A percentile compares a stretch with the other conserved stretches of the same genome.
phyloP scores from a whole-genome alignment of 2,329 filamentous ascomycete genomes.

The Beauveria sp. region DNA sequence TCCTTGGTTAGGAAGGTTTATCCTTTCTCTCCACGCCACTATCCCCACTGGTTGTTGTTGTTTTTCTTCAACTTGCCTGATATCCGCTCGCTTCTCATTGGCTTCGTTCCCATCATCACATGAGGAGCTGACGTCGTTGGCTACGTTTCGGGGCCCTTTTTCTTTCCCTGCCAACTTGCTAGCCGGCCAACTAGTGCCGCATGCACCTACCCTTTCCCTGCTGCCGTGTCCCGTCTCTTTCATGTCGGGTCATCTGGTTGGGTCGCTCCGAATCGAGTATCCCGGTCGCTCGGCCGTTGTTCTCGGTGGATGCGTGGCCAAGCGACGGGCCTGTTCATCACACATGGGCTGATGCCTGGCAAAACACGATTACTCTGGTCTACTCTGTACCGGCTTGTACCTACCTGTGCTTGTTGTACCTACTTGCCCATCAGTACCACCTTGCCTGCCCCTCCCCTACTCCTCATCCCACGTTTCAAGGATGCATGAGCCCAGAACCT shows the following conservation, averaged over 20 bases:
- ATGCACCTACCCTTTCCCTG: not conserved
- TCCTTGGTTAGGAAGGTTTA: not conserved
- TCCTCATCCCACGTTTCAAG: not conserved
- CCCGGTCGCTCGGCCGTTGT: not conserved
- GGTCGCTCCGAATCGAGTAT: conserved; percentile 3
- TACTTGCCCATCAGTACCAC: no score
- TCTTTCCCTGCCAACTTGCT: not conserved
- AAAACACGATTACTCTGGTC: not conserved
- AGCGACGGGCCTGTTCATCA: not conserved
- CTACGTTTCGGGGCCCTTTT: not conserved
- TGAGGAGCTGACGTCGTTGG: not conserved
- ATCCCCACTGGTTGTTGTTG: not conserved
- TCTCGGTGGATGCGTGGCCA: not conserved
- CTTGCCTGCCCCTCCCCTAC: not conserved
- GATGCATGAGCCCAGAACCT: not conserved
- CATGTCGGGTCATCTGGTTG: not conserved
- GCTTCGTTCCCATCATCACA: conserved; percentile 2
- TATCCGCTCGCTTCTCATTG: not conserved
- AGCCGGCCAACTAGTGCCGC: not conserved
- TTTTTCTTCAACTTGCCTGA: not conserved
- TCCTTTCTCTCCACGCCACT: not conserved
- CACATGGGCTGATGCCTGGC: not conserved
- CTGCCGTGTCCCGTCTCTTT: not conserved
- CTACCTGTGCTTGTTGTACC: no score
- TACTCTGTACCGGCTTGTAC: not conserved